phyloP scores from a whole-genome alignment of 345 rosid genomes.

The Litchi chinensis region DNA sequence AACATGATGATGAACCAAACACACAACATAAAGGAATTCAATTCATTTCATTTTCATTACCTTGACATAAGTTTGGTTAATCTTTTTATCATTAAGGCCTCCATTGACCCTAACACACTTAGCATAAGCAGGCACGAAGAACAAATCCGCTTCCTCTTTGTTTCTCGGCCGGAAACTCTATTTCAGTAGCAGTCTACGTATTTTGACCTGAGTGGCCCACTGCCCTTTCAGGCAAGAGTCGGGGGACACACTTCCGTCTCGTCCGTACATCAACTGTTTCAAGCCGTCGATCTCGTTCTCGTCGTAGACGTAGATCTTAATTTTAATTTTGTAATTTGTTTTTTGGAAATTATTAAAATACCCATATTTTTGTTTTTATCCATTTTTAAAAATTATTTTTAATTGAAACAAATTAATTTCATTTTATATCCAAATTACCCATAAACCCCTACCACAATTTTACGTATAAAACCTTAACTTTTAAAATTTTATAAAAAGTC shows the following conservation, averaged over 20 bases:
- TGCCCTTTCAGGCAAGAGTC: slow-evolving; percentile 80
- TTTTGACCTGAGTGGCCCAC: slow-evolving; percentile 98
- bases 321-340: too few relatives aligned
- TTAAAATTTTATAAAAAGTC: too few relatives aligned
- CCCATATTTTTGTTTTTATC: too few relatives aligned
- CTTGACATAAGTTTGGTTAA: slow-evolving; percentile 83
- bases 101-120: slow-evolving; percentile 93
- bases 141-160: slow-evolving; percentile 87
- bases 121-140: slow-evolving; percentile 91
- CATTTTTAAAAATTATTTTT: too few relatives aligned
- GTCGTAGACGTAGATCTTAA: slow-evolving; percentile 75
- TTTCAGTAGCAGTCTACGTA: slow-evolving; percentile 65
- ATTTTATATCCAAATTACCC: too few relatives aligned
- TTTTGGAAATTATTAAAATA: too few relatives aligned
- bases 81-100: slow-evolving; percentile 92
- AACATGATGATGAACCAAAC: neutral
- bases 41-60: slow-evolving; percentile 25
- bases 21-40: too few relatives aligned
- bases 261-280: slow-evolving; percentile 66
- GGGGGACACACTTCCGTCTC: slow-evolving; percentile 61
- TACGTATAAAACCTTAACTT: too few relatives aligned
- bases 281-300: slow-evolving; percentile 86
- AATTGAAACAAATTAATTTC: too few relatives aligned
- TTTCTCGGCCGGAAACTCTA: slow-evolving; percentile 67
- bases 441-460: too few relatives aligned